phyloP scores from a whole-genome alignment of 2,329 filamentous ascomycete genomes.

The Pseudogymnoascus sp. region DNA sequence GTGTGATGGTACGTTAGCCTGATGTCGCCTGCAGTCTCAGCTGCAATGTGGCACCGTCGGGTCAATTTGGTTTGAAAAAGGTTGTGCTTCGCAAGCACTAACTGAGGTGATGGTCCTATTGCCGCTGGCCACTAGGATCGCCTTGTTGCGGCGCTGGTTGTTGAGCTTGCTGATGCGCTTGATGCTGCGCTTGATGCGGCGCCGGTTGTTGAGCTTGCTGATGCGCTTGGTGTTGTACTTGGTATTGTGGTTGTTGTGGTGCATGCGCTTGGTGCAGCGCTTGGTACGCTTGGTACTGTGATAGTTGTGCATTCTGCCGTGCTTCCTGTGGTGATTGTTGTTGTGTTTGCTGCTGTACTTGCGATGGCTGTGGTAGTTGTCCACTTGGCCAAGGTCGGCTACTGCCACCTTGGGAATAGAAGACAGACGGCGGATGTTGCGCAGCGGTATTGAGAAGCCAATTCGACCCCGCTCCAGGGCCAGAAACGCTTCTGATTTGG shows the following conservation, averaged over 20 bases:
- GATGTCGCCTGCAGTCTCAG: not conserved
- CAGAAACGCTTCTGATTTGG: not conserved
- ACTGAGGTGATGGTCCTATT: not conserved
- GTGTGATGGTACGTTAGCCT: not conserved
- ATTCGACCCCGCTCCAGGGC: not conserved
- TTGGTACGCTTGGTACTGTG: not conserved
- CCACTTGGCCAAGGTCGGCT: conserved; percentile 23
- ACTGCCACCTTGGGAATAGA: conserved; percentile 21
- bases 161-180: not conserved
- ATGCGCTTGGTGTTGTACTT: not conserved
- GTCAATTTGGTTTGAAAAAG: not conserved
- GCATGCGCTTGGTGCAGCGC: not conserved
- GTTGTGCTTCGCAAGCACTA: not conserved
- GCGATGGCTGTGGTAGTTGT: conserved; percentile 11
- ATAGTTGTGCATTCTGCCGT: too few relatives aligned
- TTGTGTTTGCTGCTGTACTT: not conserved
- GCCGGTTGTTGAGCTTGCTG: not conserved
- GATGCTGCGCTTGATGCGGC: not conserved
- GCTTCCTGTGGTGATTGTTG: not conserved
- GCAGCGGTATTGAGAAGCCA: conserved; percentile 16
- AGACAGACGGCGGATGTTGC: conserved; percentile 20
- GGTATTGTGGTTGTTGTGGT: not conserved
- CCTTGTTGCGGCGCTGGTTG: not conserved
- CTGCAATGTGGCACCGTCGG: not conserved
- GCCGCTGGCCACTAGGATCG: not conserved